phyloP scores from a whole-genome alignment of 305 asterid genomes.

The Fraxinus dipetala region DNA sequence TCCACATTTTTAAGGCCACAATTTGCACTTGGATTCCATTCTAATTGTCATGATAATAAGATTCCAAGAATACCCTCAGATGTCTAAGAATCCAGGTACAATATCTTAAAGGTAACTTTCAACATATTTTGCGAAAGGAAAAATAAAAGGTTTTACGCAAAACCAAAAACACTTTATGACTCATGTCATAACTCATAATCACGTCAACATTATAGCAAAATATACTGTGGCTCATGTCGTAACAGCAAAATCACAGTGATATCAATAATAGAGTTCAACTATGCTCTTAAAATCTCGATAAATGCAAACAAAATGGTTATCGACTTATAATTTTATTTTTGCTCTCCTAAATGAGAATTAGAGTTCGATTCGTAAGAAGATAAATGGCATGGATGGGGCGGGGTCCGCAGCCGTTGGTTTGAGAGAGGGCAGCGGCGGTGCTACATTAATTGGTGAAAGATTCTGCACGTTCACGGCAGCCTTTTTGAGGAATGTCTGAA shows the following conservation, averaged over 20 bases:
- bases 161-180: background rate
- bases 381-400: background rate
- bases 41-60: background rate
- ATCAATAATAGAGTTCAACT: background rate
- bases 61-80: background rate
- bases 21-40: background rate
- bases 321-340: background rate
- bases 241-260: background rate
- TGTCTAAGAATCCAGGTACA: background rate
- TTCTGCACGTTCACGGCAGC: background rate
- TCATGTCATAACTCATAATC: background rate
- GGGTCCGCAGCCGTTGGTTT: background rate
- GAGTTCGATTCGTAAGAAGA: background rate
- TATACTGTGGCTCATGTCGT: background rate
- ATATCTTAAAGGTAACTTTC: background rate
- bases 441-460: background rate
- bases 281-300: background rate
- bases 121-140: background rate
- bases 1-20: background rate
- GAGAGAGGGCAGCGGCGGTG: background rate
- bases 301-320: background rate
- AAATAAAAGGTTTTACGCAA: background rate
- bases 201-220: background rate
- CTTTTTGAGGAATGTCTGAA: background rate
- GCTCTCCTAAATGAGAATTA: background rate